Evolutionary conservation across 306 rosid species (phyloP), one percentile per base, ranked within the genome.

Genomic region (Cyclanthera cordifolia): DNA sequence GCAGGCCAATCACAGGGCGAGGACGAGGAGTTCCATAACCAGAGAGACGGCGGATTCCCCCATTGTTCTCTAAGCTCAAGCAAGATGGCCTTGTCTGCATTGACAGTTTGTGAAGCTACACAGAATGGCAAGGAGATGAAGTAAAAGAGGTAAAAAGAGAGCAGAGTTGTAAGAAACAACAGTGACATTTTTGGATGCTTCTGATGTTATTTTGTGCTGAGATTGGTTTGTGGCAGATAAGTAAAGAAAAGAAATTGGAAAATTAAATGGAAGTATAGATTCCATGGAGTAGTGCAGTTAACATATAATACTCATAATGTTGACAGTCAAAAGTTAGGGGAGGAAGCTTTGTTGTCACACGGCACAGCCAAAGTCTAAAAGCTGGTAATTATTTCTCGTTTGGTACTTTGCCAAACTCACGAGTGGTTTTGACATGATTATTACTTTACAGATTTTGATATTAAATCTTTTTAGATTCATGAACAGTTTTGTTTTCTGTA

Each of bases 1-100:
- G 37, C 90, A 45, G 85, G 77, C 97, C 97, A 91, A 8, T 72
- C 74, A 72, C 97, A 91, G 53, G 86, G 94, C 5, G 87, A 74
- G 37, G 88, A 79, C 11, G 88, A 77, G 2, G 88, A 76, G 73
- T 74, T 87, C 97, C 95, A 86, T 24, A 85, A 79, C 23, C 43
- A 67, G 39, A 91, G 81, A 64, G 83, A 83, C 46, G 80, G 85
- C 46, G 96, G 94, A 55, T 83, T 27, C 3, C 87, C 88, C 41
- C 85, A 82, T 76, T 88, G 88, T 23, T 43, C 77, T 53, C 80
- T 85, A 12, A 88, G 72, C 32, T 45, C 47, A 28, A 88, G 85
- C 1, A 88, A 86, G 73, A 75, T 69, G 0, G 63, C 59, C 60
- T 58, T 78, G 25, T 88, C 95, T 25, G 81, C 10, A 73, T 19